Percentiles rank a stretch among this genome's conserved stretches.
phyloP scores from a whole-genome alignment of 202 grass and related monocot genomes.

The Carex sylvatica region DNA sequence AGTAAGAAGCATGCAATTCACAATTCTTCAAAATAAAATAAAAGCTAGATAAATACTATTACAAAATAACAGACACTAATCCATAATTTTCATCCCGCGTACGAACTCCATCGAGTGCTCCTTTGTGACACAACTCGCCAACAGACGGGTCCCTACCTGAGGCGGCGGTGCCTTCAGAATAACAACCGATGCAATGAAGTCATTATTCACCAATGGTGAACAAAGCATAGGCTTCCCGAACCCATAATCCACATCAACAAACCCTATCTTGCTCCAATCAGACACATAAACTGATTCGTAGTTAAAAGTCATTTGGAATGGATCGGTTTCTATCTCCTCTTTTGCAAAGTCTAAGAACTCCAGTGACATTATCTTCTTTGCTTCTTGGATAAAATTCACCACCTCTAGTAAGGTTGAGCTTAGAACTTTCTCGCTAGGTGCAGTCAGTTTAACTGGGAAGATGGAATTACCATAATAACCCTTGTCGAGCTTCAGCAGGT shows the following conservation, averaged over 20 bases:
- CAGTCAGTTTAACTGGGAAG: constrained; percentile 79
- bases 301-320: constrained; percentile 93
- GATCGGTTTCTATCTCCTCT: constrained; percentile 59
- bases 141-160: constrained; percentile 59
- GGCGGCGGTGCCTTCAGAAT: constrained; percentile 84
- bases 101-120: constrained; percentile 66
- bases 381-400: constrained; percentile 69
- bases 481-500: constrained; percentile 70
- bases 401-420: constrained; percentile 53
- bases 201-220: constrained; percentile 86
- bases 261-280: constrained; percentile 96
- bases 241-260: constrained; percentile 78
- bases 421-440: constrained; percentile 32
- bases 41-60: background rate
- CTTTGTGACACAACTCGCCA: constrained; percentile 85
- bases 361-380: constrained; percentile 72
- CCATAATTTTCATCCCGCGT: constrained; percentile 45
- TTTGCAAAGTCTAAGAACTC: constrained; percentile 82
- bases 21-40: background rate
- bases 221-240: constrained; percentile 76
- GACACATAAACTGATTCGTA: constrained; percentile 92
- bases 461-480: constrained; percentile 98
- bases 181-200: constrained; percentile 89
- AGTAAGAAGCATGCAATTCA: too few species aligned
- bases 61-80: background rate